Evolutionary conservation across 2,329 filamentous ascomycete genomes (phyloP).

Genomic region (Fusarium liriodendri): DNA sequence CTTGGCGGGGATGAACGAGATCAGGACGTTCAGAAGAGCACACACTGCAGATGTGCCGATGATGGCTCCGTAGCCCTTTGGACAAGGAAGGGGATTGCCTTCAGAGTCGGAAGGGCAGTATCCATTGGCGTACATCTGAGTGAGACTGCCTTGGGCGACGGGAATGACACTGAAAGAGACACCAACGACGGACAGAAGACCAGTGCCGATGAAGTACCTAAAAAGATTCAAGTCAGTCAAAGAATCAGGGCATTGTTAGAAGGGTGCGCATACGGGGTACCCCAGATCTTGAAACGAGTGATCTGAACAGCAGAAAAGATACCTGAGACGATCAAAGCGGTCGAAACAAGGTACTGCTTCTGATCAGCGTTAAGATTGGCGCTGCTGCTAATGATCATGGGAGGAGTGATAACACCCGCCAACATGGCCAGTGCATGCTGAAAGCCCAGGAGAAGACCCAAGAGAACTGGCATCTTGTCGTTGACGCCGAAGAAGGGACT

Average conservation of each 20-base stretch:
- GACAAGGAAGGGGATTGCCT: constrained; percentile 78
- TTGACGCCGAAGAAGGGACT: constrained; percentile 88
- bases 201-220: constrained; percentile 82
- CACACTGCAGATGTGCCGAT: constrained; percentile 76
- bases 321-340: constrained; percentile 82
- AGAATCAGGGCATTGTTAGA: not conserved
- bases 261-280: constrained; percentile 62
- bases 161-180: constrained; percentile 50
- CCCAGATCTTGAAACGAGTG: constrained; percentile 77
- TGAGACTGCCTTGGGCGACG: constrained; percentile 71
- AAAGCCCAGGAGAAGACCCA: constrained; percentile 80
- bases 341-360: constrained; percentile 83
- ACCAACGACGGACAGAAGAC: constrained; percentile 83
- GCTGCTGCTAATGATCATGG: constrained; percentile 75
- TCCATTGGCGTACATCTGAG: constrained; percentile 82
- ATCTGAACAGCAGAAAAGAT: constrained; percentile 82
- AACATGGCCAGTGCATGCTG: constrained; percentile 85
- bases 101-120: constrained; percentile 69
- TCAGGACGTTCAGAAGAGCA: constrained; percentile 75
- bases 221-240: constrained; percentile 1
- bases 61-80: constrained; percentile 78
- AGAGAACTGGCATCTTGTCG: constrained; percentile 79
- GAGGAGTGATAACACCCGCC: constrained; percentile 80
- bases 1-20: constrained; percentile 79
- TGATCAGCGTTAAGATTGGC: constrained; percentile 70